Conservation (phyloP, 1,139 yeast genomes). For the Suhomyces yuchorum region DNA sequence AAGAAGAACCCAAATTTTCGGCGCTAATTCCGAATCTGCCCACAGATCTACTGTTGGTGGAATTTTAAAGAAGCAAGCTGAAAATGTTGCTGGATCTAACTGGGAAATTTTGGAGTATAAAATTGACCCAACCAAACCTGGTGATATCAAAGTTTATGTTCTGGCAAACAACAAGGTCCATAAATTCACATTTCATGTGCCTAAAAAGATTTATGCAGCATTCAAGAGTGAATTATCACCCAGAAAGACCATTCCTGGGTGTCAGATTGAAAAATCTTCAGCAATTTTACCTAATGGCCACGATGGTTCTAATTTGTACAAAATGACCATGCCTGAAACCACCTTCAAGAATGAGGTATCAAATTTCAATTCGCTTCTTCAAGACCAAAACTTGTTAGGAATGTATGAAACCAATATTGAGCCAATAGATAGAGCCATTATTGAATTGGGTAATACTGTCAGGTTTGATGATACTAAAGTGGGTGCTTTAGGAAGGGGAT, state of each 20-base stretch:
- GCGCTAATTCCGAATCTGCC: slow-evolving; percentile 54
- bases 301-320: slow-evolving; percentile 57
- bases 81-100: slow-evolving; percentile 66
- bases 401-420: slow-evolving; percentile 76
- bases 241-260: slow-evolving; percentile 48
- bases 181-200: slow-evolving; percentile 69
- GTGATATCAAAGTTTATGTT: slow-evolving; percentile 74
- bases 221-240: slow-evolving; percentile 56
- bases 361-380: slow-evolving; percentile 65
- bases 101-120: slow-evolving; percentile 87
- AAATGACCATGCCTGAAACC: slow-evolving; percentile 67
- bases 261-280: slow-evolving; percentile 60
- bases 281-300: slow-evolving; percentile 74
- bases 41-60: slow-evolving; percentile 61
- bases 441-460: slow-evolving; percentile 76
- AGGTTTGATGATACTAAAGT: slow-evolving; percentile 67
- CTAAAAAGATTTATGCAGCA: slow-evolving; percentile 70
- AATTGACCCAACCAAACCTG: slow-evolving; percentile 60
- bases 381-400: slow-evolving; percentile 64
- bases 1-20: slow-evolving; percentile 78
- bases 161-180: slow-evolving; percentile 74
- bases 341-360: slow-evolving; percentile 57
- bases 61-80: slow-evolving; percentile 77
- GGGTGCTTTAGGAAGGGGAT: slow-evolving; percentile 85
- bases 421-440: slow-evolving; percentile 70